phyloP scores from a whole-genome alignment of 345 rosid genomes.

The Pistacia vera region DNA sequence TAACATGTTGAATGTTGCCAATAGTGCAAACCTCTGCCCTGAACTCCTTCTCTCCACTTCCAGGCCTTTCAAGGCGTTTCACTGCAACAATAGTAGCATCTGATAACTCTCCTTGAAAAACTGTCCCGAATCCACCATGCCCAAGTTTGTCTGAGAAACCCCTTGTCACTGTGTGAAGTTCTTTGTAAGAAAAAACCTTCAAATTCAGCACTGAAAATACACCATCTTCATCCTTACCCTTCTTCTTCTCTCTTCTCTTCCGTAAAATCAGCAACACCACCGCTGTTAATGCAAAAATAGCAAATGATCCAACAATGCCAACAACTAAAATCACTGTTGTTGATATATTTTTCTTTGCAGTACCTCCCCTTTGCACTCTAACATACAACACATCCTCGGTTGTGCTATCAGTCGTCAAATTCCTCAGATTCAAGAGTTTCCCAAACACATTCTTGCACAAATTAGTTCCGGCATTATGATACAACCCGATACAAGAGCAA shows the following conservation, averaged over 20 bases:
- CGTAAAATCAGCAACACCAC: slow-evolving; percentile 41
- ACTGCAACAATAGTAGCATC: slow-evolving; percentile 57
- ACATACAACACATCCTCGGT: slow-evolving; percentile 42
- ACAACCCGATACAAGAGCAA: slow-evolving; percentile 73
- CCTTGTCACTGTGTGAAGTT: slow-evolving; percentile 46
- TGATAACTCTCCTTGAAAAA: slow-evolving; percentile 49
- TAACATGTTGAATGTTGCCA: slow-evolving; percentile 77
- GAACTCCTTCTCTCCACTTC: slow-evolving; percentile 62
- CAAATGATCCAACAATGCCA: slow-evolving; percentile 53
- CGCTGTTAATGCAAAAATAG: slow-evolving; percentile 36
- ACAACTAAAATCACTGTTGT: slow-evolving; percentile 44
- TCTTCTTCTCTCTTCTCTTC: slow-evolving; percentile 44
- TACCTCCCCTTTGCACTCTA: slow-evolving; percentile 47
- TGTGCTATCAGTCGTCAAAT: slow-evolving; percentile 38
- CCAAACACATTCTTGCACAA: slow-evolving; percentile 58
- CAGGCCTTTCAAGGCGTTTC: slow-evolving; percentile 64
- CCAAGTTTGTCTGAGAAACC: slow-evolving; percentile 59
- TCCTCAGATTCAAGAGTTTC: slow-evolving; percentile 56
- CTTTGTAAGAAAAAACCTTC: slow-evolving; percentile 61
- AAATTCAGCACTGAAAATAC: slow-evolving; percentile 57
- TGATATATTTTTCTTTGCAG: slow-evolving; percentile 37
- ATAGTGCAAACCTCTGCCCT: slow-evolving; percentile 73
- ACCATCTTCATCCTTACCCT: slow-evolving; percentile 41
- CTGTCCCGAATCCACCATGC: slow-evolving; percentile 73
- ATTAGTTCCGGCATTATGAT: slow-evolving; percentile 43